These are phyloP conservation scores for Tolypocladium tundrense DNA, from an alignment of 2,329 filamentous ascomycete species.

Conservation along the genomic window DNA sequence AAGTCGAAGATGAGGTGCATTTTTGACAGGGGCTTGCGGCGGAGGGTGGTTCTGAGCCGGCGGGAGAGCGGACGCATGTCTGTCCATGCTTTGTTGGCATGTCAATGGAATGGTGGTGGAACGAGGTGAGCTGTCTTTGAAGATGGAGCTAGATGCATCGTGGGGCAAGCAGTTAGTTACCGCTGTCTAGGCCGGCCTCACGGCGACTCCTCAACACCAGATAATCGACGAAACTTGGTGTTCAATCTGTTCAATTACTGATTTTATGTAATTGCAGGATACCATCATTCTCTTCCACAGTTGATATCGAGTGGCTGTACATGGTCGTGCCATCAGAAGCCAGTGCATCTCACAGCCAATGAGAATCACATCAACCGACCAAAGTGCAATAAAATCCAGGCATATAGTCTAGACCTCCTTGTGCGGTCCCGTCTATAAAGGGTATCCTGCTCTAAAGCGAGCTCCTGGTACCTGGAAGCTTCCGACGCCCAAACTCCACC, in stretches of 20 bases:
- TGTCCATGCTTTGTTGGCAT: neutral
- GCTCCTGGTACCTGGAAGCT: neutral
- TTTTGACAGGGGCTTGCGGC: neutral
- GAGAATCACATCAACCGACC: neutral
- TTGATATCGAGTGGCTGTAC: neutral
- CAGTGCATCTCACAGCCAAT: neutral
- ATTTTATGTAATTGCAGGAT: neutral
- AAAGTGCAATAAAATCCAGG: neutral
- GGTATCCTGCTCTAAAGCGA: slow-evolving; percentile 16
- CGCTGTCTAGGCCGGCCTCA: neutral
- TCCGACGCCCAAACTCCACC: neutral
- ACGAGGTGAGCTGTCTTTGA: neutral
- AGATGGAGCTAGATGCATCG: neutral
- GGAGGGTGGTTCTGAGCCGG: neutral
- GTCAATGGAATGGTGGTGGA: neutral
- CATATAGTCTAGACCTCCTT: slow-evolving; percentile 2
- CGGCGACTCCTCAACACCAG: neutral
- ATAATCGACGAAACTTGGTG: neutral
- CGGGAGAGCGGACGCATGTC: neutral
- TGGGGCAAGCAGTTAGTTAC: neutral
- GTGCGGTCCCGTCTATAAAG: slow-evolving; percentile 8
- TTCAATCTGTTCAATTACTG: neutral
- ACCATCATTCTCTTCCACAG: neutral
- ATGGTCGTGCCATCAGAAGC: neutral
- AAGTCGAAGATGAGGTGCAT: slow-evolving; percentile 47